These are phyloP conservation scores for Microsporum canis DNA, from an alignment of 2,329 filamentous ascomycete species.

Conservation along the genomic window DNA sequence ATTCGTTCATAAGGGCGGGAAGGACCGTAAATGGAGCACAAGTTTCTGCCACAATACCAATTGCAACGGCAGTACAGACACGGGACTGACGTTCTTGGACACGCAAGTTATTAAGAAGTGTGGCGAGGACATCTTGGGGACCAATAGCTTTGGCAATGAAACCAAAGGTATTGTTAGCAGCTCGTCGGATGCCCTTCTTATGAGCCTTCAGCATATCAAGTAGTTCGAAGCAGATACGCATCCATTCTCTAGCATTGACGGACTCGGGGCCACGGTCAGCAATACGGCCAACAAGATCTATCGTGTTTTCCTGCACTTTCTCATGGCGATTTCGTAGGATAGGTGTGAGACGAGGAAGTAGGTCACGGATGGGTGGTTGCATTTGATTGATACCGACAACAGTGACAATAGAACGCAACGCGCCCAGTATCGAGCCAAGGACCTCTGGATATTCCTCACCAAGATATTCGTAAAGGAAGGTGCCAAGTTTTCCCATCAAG, in stretches of 20 bases:
- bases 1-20: conserved; percentile 99
- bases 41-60: conserved; percentile 96
- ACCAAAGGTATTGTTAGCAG: conserved; percentile 98
- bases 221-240: conserved; percentile 98
- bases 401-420: conserved; percentile 88
- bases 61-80: conserved; percentile 96
- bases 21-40: conserved; percentile 97
- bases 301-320: conserved; percentile 98
- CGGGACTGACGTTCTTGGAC: conserved; percentile 96
- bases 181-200: conserved; percentile 96
- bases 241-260: conserved; percentile 96
- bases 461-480: conserved; percentile 94
- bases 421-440: conserved; percentile 88
- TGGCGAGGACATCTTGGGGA: conserved; percentile 91
- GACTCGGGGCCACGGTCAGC: conserved; percentile 93
- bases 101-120: conserved; percentile 87
- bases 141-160: conserved; percentile 99
- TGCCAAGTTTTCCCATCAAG: conserved; percentile 85
- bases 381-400: conserved; percentile 97
- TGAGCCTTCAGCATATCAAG: conserved; percentile 99
- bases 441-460: conserved; percentile 98
- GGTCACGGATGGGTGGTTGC: conserved; percentile 94
- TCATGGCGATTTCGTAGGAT: conserved; percentile 97
- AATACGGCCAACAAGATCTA: conserved; percentile 94
- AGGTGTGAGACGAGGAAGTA: conserved; percentile 89